These are phyloP conservation scores for Talaromyces albobiverticillius DNA, from an alignment of 2,329 filamentous ascomycete genomes.

Conservation along the genomic window DNA sequence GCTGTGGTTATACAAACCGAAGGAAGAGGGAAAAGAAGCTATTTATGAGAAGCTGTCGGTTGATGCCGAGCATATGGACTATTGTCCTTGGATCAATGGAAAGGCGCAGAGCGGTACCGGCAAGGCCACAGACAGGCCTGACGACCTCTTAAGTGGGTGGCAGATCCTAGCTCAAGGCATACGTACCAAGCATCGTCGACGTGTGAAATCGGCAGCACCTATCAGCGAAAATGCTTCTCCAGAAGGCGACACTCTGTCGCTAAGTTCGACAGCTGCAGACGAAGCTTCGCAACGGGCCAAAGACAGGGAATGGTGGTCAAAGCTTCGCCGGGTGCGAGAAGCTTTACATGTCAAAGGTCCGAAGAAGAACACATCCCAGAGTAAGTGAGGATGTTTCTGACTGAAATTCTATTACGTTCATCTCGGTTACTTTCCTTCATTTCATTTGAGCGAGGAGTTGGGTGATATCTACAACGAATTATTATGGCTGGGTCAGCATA, in stretches of 20 bases:
- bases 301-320: constrained; percentile 29
- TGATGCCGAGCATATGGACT: constrained; percentile 72
- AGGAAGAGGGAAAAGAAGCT: constrained; percentile 51
- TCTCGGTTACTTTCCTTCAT: constrained; percentile 9
- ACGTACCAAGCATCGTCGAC: constrained; percentile 37
- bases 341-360: constrained; percentile 64
- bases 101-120: constrained; percentile 55
- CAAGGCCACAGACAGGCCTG: constrained; percentile 28
- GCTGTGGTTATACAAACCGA: constrained; percentile 89
- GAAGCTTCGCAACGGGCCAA: constrained; percentile 50
- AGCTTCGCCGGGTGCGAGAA: constrained; percentile 66
- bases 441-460: constrained; percentile 5
- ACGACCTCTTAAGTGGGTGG: constrained; percentile 44
- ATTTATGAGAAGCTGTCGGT: constrained; percentile 60
- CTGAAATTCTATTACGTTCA: neutral
- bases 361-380: constrained; percentile 41
- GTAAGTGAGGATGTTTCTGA: neutral
- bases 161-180: constrained; percentile 43
- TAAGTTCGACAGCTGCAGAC: constrained; percentile 25
- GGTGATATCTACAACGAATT: neutral
- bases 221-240: constrained; percentile 24
- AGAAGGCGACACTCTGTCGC: constrained; percentile 22
- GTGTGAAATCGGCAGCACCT: constrained; percentile 18
- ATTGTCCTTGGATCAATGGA: constrained; percentile 75
- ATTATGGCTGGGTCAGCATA: neutral